A percentile compares a stretch with the other conserved stretches of the same genome.
These are phyloP conservation scores for Cryomyces antarcticus DNA, from an alignment of 495 filamentous ascomycete species.

Conservation along the genomic window DNA sequence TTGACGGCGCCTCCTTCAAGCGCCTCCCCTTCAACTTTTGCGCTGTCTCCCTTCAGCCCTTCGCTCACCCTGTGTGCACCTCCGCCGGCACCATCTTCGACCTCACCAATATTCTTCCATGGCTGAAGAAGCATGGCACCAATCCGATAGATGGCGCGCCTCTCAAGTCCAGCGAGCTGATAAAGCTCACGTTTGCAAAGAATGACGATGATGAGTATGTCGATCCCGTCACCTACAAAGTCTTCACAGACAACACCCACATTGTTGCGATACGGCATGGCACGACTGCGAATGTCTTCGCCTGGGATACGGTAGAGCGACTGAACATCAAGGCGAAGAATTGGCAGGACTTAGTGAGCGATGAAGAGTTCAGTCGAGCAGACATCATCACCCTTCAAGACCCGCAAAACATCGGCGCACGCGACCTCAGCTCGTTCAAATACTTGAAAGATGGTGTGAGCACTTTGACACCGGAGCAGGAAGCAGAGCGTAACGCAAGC, in stretches of 20 bases:
- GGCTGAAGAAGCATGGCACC: conserved; percentile 81
- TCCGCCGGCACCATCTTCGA: conserved; percentile 21
- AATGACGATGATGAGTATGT: conserved; percentile 88
- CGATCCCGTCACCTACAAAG: conserved; percentile 92
- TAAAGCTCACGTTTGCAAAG: conserved; percentile 78
- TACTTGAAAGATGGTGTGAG: conserved; percentile 68
- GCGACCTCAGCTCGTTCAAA: conserved; percentile 79
- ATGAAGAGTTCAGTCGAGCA: conserved; percentile 68
- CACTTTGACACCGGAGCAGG: conserved; percentile 41
- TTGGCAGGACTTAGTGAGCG: conserved; percentile 81
- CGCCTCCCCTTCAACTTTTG: conserved; percentile 96
- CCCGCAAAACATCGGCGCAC: conserved; percentile 67
- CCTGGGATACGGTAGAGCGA: conserved; percentile 84
- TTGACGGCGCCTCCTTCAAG: conserved; percentile 48
- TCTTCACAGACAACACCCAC: conserved; percentile 94
- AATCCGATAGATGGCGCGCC: conserved; percentile 74
- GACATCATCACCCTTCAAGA: conserved; percentile 96
- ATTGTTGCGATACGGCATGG: conserved; percentile 54
- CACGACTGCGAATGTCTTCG: conserved; percentile 84
- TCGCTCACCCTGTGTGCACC: conserved; percentile 25
- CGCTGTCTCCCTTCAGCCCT: conserved; percentile 79
- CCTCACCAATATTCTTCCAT: conserved; percentile 32
- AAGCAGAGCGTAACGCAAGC: conserved; percentile 35
- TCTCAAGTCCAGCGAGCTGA: conserved; percentile 60
- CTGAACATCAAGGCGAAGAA: conserved; percentile 96